Conservation (phyloP, 2,329 filamentous ascomycete species). For the Penicillium vulpinum region DNA sequence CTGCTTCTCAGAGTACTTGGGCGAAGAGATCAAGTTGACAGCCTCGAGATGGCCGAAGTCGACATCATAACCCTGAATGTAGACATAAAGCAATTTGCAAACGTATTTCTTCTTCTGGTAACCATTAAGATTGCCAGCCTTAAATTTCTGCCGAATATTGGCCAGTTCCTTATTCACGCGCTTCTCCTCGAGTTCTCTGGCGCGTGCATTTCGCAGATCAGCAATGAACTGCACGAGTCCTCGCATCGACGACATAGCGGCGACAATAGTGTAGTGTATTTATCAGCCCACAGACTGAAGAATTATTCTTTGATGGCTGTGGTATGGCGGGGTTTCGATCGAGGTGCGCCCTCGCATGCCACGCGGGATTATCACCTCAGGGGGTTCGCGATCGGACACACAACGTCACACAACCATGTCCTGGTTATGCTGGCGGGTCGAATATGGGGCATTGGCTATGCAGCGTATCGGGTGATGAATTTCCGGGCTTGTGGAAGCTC, state of each 20-base stretch:
- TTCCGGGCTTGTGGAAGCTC: conserved; percentile 5
- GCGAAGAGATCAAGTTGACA: conserved; percentile 94
- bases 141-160: conserved; percentile 98
- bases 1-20: conserved; percentile 98
- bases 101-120: conserved; percentile 99
- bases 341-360: conserved; percentile 25
- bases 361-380: conserved; percentile 26
- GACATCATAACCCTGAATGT: conserved; percentile 98
- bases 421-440: conserved; percentile 15
- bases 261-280: conserved; percentile 3
- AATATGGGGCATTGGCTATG: conserved; percentile 27
- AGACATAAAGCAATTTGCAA: conserved; percentile 99
- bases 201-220: conserved; percentile 89
- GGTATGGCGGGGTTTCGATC: conserved; percentile 15
- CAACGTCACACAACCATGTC: conserved; percentile 35
- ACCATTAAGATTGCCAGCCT: conserved; percentile 87
- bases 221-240: conserved; percentile 98
- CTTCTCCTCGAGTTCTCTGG: conserved; percentile 96
- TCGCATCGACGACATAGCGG: conserved; percentile 51
- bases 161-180: conserved; percentile 99
- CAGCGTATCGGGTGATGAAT: conserved; percentile 1
- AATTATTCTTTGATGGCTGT: neutral
- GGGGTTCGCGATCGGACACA: conserved; percentile 24
- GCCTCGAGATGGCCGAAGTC: conserved; percentile 98
- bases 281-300: neutral